Evolutionary conservation across 805 yeast genomes (phyloP), one percentile per base, ranked within the genome.

Genomic region (Metschnikowia sp.): DNA sequence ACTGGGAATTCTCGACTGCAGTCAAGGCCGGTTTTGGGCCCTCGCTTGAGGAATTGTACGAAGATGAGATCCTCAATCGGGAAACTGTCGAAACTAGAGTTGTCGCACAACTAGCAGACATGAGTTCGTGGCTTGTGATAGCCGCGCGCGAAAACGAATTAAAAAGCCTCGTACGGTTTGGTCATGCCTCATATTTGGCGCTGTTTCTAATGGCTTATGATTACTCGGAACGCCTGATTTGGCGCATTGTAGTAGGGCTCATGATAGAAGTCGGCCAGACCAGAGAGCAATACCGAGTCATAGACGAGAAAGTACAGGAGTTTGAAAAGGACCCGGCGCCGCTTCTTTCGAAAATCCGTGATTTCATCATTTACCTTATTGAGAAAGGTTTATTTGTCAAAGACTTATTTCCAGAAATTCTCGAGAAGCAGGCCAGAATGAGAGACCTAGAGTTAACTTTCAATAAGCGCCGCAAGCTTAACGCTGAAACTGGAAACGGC

Each of bases 191-290:
- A 7, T 33, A 32, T 7, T 41, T 34, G 13, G 33, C 32, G 33
- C 26, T 15, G n/a, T 41, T 41, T 10, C 39, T 41, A 15, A 41
- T 41, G 44, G 44, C 39, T 7, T 41, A 26, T 32, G 44, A 41
- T 36, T 42, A 29, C 40, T 35, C 44, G 28, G 44, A 41, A 34
- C 8, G 28, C 33, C 8, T 28, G 11, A 34, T 41, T 2, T 41
- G 44, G 44, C 34, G 34, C 38, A 10, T 22, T 7, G 5, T 34
- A 2, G 29, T 8, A 4, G 26, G n/a, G 9, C 12, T 26, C 8
- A 11, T 41, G 34, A 8, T 41, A 28, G 35, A 28, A 13, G n/a
- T 26, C 28, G 11, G 13, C 13, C 13, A 26, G 26, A 13, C 34
- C 6, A 10, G 15, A 8, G 28, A 41, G 32, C 15, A 33, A 11